Percentiles rank a stretch among this genome's conserved stretches.
Evolutionary conservation across 192 early-diverging fungal genomes (phyloP).

Genomic region (Linnemannia schmuckeri): DNA sequence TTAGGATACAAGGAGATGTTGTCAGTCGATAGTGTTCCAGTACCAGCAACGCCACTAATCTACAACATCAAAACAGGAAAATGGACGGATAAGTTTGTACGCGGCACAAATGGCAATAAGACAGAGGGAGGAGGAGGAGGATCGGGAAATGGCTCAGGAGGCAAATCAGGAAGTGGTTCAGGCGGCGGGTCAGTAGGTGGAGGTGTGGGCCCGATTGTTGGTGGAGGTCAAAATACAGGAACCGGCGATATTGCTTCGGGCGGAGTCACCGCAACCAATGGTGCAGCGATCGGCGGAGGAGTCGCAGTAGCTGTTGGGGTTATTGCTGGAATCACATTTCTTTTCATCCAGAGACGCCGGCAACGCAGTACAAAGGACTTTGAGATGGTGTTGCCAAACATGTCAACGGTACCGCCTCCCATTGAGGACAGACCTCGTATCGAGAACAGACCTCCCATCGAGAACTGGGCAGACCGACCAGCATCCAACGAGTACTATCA

Average conservation of each 20-base stretch:
- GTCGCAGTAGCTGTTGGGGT: background rate
- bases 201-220: background rate
- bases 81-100: background rate
- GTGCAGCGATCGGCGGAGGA: background rate
- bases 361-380: background rate
- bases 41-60: background rate
- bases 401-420: too few species aligned
- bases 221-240: background rate
- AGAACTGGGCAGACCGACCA: too few species aligned
- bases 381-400: too few species aligned
- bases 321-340: background rate
- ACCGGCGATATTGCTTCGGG: background rate
- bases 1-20: background rate
- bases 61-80: background rate
- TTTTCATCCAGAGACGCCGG: background rate
- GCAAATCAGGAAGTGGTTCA: too few species aligned
- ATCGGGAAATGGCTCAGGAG: too few species aligned
- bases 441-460: too few species aligned
- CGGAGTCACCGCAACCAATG: background rate
- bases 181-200: too few species aligned
- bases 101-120: background rate
- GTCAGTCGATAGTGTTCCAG: background rate
- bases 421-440: too few species aligned
- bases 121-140: background rate
- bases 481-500: too few species aligned